Percentiles rank a stretch among this genome's conserved stretches.
phyloP scores from a whole-genome alignment of 225 moss, liverwort and hornwort species.

The Asterella californica region DNA sequence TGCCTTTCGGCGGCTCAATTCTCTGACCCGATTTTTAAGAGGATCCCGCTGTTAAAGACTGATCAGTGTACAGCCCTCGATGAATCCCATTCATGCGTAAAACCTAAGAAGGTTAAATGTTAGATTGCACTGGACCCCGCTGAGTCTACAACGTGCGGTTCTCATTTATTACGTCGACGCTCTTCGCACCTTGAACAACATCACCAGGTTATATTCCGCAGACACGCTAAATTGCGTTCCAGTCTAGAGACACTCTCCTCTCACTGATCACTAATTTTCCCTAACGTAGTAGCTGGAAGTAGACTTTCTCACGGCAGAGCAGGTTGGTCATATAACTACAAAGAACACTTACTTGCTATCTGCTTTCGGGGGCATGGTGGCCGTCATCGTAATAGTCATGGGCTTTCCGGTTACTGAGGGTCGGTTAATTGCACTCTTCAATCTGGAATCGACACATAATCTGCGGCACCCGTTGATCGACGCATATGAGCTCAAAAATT shows the following conservation, averaged over 20 bases:
- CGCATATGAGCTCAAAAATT: not conserved
- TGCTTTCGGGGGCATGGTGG: slow-evolving; percentile 20
- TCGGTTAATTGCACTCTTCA: not conserved
- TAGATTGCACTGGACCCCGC: too few species aligned
- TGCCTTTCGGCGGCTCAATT: too few species aligned
- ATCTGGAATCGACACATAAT: not conserved
- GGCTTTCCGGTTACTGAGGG: not conserved
- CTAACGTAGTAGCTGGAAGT: not conserved
- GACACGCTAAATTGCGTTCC: too few species aligned
- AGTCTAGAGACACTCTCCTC: too few species aligned
- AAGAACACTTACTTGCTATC: slow-evolving; percentile 7
- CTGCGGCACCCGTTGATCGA: not conserved
- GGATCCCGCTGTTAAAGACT: too few species aligned
- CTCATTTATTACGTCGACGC: too few species aligned
- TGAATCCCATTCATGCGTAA: not conserved
- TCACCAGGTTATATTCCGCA: not conserved
- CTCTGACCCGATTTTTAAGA: too few species aligned
- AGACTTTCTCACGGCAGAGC: not conserved
- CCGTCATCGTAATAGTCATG: slow-evolving; percentile 8
- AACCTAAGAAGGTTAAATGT: not conserved
- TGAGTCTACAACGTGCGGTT: too few species aligned
- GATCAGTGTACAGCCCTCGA: not conserved
- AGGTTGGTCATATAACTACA: not conserved
- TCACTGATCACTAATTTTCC: too few species aligned
- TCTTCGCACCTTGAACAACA: not conserved